Evolutionary conservation across 129 eudicot genomes (phyloP), one percentile per base, ranked within the genome.

Genomic region (Logfia minima): DNA sequence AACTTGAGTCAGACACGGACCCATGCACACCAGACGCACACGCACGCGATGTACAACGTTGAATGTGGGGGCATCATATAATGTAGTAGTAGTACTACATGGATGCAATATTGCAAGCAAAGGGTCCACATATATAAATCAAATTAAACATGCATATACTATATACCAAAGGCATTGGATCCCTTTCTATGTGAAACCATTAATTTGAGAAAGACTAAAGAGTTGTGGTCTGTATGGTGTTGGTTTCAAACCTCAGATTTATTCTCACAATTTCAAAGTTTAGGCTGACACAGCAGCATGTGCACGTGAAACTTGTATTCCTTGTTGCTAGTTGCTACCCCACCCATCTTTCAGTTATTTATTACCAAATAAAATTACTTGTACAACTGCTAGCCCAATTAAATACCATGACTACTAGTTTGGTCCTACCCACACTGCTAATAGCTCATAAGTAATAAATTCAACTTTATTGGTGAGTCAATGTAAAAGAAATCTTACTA

Each of bases 281-380:
- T 80, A 9, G 78, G 72, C 80, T 79, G 84, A 82, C 85, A 82
- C 68, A 77, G 48, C 75, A 81, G 77, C 89, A 85, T 82, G 82
- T 85, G 86, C 86, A 74, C 77, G 79, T 85, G 81, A 75, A 70
- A 74, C 80, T 79, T 66, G 76, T 58, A 70, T 56, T 35, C 69
- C 76, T 14, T 55, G 74, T 69, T 19, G 26, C 13, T 48, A 3
- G 16, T 58, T 58, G 63, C 11, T 58, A 7, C 77, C 66, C 66
- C 68, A 73, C 21, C 32, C 52, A n/a, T 18, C 60, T 51, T 71
- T 39, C 55, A 60, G 21, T 59, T 79, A 32, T 71, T 32, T 62
- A 29, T 29, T 62, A 21, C 61, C 37, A 34, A 34, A 34, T 0
- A 37, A 35, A 19, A 8, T 69, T 70, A 77, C 39, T 51, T 61